Evolutionary conservation across 2,329 filamentous ascomycete species (phyloP).

Genomic region (Aspergillus thermomutatus): DNA sequence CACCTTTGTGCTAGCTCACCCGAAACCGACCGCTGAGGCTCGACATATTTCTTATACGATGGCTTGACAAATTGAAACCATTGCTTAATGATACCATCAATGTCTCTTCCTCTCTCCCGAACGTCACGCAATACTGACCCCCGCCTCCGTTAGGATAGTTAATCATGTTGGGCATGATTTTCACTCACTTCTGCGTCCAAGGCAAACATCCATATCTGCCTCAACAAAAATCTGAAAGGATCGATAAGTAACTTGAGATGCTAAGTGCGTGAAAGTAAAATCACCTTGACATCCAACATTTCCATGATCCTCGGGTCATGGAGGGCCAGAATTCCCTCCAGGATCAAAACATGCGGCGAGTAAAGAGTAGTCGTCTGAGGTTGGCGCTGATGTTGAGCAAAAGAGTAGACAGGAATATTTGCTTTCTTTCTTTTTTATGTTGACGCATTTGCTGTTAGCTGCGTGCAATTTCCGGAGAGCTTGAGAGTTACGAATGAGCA

Average conservation of each 20-base stretch:
- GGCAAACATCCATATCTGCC: slow-evolving; percentile 89
- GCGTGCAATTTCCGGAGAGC: background rate
- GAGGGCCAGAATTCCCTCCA: slow-evolving; percentile 94
- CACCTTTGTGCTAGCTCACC: slow-evolving; percentile 45
- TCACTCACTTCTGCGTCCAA: slow-evolving; percentile 75
- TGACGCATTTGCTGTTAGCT: slow-evolving; percentile 12
- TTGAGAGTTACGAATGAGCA: background rate
- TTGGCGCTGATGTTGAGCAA: slow-evolving; percentile 80
- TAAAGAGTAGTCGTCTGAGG: slow-evolving; percentile 83
- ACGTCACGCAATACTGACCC: slow-evolving; percentile 77
- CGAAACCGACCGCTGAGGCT: slow-evolving; percentile 84
- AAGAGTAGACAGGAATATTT: slow-evolving; percentile 93
- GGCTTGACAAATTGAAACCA: slow-evolving; percentile 97
- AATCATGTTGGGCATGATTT: background rate
- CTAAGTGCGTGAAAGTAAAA: slow-evolving; percentile 10
- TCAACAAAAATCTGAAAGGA: slow-evolving; percentile 77
- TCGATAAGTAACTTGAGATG: slow-evolving; percentile 9
- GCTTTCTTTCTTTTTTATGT: slow-evolving; percentile 47
- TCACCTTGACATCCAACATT: slow-evolving; percentile 83
- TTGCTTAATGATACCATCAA: slow-evolving; percentile 95
- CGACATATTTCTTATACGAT: slow-evolving; percentile 90
- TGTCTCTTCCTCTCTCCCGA: slow-evolving; percentile 80
- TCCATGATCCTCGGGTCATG: slow-evolving; percentile 84
- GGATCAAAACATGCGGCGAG: slow-evolving; percentile 89
- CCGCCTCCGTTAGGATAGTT: slow-evolving; percentile 17